Percentiles rank a stretch among this genome's conserved stretches.
Conservation (phyloP, 805 yeast species). For the Teunomyces lycoperdinae region DNA sequence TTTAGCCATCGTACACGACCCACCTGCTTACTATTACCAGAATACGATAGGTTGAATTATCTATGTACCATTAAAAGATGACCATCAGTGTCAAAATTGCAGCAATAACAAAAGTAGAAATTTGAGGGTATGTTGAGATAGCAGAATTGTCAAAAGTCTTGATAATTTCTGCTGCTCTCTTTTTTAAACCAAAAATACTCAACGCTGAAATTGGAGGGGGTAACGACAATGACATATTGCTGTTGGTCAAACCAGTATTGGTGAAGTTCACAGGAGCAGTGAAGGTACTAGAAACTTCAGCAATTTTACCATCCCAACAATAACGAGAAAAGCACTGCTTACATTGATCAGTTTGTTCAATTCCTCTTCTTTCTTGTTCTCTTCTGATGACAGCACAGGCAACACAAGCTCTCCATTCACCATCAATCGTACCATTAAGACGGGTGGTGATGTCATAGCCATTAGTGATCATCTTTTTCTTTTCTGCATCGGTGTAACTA, state of each 20-base stretch:
- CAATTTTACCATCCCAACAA: conserved; percentile 65
- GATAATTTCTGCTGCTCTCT: neutral
- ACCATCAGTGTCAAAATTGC: neutral
- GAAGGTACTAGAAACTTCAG: conserved; percentile 10
- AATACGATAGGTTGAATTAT: neutral
- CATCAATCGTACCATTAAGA: conserved; percentile 63
- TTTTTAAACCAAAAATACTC: neutral
- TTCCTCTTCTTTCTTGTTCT: conserved; percentile 64
- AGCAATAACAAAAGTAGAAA: neutral
- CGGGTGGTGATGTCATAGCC: conserved; percentile 72
- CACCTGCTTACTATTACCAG: neutral
- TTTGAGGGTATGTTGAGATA: neutral
- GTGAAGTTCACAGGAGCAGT: conserved; percentile 28
- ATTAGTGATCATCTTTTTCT: conserved; percentile 59
- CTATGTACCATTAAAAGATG: neutral
- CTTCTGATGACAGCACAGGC: conserved; percentile 83
- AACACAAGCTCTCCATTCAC: conserved; percentile 69
- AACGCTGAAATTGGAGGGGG: neutral
- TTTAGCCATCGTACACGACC: conserved; percentile 1
- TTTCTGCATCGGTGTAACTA: conserved; percentile 57
- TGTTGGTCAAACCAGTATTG: conserved; percentile 27
- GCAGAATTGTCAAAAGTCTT: neutral
- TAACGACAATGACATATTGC: conserved; percentile 8
- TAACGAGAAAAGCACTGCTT: conserved; percentile 63
- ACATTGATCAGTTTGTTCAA: conserved; percentile 67